Evolutionary conservation across 2,329 filamentous ascomycete genomes (phyloP).

Genomic region (Orbilia oligospora): DNA sequence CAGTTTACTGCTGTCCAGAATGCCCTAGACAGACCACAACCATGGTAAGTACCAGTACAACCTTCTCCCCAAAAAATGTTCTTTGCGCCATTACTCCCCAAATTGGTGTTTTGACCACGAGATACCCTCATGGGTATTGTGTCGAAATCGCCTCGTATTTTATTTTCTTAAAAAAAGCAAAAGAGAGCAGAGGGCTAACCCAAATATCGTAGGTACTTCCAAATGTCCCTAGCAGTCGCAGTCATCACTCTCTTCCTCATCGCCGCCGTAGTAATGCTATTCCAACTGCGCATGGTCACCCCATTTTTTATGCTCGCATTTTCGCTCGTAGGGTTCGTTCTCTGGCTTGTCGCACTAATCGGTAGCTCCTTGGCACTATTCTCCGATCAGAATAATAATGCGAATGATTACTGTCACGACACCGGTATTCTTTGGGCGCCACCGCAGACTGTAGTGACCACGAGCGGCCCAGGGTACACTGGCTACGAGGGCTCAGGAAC

Average conservation of each 20-base stretch:
- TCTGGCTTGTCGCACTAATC: conserved; percentile 58
- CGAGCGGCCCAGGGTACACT: conserved; percentile 29
- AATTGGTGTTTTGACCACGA: conserved; percentile 21
- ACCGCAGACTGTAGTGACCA: conserved; percentile 36
- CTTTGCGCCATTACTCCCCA: not conserved
- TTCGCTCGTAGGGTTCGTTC: conserved; percentile 46
- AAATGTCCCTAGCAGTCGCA: conserved; percentile 56
- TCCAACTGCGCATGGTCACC: conserved; percentile 57
- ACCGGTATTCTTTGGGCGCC: conserved; percentile 44
- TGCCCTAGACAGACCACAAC: conserved; percentile 52
- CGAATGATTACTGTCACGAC: conserved; percentile 58
- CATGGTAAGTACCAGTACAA: conserved; percentile 47
- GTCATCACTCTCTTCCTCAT: conserved; percentile 56
- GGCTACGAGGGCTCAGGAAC: conserved; percentile 22
- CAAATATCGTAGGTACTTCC: conserved; percentile 56
- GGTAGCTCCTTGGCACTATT: conserved; percentile 53
- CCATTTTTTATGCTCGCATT: conserved; percentile 59
- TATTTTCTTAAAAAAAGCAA: conserved; percentile 4
- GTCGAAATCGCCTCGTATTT: conserved; percentile 2
- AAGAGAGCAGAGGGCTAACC: conserved; percentile 33
- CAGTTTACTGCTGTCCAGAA: conserved; percentile 57
- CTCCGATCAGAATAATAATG: conserved; percentile 49
- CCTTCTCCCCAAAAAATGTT: conserved; percentile 6
- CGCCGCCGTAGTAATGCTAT: conserved; percentile 37
- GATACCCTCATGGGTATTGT: conserved; percentile 10